Evolutionary conservation across 2,329 filamentous ascomycete genomes (phyloP).

Genomic region (Colletotrichum sp.): DNA sequence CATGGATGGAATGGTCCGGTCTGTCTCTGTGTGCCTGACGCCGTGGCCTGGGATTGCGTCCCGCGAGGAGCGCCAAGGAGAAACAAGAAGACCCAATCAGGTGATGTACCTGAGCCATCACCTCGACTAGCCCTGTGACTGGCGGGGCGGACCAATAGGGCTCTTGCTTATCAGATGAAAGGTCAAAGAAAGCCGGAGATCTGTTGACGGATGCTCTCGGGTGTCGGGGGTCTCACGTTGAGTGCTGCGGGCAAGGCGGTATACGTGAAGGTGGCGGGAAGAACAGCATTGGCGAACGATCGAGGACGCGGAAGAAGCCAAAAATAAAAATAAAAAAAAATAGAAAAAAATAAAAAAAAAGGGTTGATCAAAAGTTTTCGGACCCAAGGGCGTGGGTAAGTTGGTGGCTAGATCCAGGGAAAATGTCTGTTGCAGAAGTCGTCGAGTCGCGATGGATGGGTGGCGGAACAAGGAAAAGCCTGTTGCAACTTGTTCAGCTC

Average conservation of each 20-base stretch:
- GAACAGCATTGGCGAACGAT: background rate
- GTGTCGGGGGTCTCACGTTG: background rate
- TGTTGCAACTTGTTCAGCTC: background rate
- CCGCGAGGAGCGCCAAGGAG: background rate
- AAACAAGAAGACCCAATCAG: conserved; percentile 2
- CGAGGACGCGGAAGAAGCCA: background rate
- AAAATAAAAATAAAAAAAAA: too few relatives aligned
- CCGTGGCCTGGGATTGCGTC: background rate
- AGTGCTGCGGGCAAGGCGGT: background rate
- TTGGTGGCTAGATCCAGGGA: background rate
- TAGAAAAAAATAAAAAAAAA: background rate
- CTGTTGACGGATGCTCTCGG: background rate
- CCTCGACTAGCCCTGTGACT: background rate
- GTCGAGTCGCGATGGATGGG: background rate
- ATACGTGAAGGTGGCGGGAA: background rate
- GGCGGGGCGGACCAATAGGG: background rate
- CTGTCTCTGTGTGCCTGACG: background rate
- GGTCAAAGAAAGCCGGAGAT: background rate
- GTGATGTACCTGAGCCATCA: background rate
- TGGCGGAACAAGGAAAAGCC: background rate
- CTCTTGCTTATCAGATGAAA: background rate
- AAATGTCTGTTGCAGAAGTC: background rate
- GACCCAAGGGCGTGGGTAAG: background rate
- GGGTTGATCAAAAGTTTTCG: background rate
- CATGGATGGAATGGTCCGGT: background rate